Evolutionary conservation across 2,329 filamentous ascomycete species (phyloP).

Genomic region (Neoarthrinium moseri): DNA sequence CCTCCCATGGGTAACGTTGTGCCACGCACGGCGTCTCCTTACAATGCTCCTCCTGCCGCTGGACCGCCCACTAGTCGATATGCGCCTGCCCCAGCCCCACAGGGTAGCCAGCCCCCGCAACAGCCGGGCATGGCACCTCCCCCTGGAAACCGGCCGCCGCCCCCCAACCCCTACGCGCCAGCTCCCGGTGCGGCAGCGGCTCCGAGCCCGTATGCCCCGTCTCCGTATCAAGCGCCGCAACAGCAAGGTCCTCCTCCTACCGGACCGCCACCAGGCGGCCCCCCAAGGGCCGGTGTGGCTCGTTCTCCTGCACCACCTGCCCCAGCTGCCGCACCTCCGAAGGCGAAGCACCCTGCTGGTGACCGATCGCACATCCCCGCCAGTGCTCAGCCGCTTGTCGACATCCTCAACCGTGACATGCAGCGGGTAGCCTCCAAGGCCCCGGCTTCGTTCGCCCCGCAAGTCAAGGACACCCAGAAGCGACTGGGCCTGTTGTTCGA

Average conservation of each 20-base stretch:
- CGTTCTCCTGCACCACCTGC: constrained; percentile 44
- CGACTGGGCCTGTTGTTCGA: constrained; percentile 92
- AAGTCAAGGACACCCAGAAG: constrained; percentile 93
- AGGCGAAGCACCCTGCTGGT: constrained; percentile 72
- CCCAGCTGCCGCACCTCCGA: constrained; percentile 49
- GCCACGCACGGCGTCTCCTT: constrained; percentile 78
- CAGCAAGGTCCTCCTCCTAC: constrained; percentile 35
- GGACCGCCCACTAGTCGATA: constrained; percentile 74
- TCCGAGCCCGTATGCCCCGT: constrained; percentile 61
- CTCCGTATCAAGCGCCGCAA: constrained; percentile 44
- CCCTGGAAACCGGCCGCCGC: constrained; percentile 43
- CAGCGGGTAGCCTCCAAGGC: constrained; percentile 83
- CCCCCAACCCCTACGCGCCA: constrained; percentile 45
- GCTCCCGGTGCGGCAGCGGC: constrained; percentile 45
- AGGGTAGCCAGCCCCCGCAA: constrained; percentile 42
- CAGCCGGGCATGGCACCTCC: constrained; percentile 26
- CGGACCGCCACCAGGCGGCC: constrained; percentile 37
- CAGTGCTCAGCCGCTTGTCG: constrained; percentile 73
- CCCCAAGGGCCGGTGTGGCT: constrained; percentile 21
- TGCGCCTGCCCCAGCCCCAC: constrained; percentile 61
- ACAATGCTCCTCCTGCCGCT: constrained; percentile 73
- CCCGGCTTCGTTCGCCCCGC: constrained; percentile 79
- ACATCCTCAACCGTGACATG: constrained; percentile 81
- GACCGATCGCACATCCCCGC: constrained; percentile 87
- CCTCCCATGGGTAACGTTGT: constrained; percentile 53